Base-by-base conservation (phyloP, 202 grass and related monocot genomes). In the Bolboschoenoplectus hybrid region DNA sequence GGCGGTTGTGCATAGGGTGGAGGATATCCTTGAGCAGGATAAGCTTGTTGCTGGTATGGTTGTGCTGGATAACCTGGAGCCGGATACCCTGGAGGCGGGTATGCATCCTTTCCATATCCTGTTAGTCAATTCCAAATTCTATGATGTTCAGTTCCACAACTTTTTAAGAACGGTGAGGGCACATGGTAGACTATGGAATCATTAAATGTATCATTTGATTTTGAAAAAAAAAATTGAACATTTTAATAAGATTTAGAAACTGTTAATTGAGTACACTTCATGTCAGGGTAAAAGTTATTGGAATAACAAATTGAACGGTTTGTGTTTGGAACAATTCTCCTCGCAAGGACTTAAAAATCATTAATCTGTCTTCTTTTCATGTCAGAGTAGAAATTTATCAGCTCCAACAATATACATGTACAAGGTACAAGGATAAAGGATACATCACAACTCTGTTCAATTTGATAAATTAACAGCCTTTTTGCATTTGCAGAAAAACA, bases 11-110 rank as follows among this genome's bases (percentile, higher is more conserved):
- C 85, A 85, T 97, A 94, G 71, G 55, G 95, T 53, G 92, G 92
- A 56, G 94, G 94, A 84, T 94, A 97, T 2, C 91, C 91, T 86
- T 91, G 93, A 86, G 80, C 84, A 12, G 89, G 87, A 82, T 94
- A 94, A 9, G 74, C 94, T 11, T 85, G 87, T 19, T 65, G 89
- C 0, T 86, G 89, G 72, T 95, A 95, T 0, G 71, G 81, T 86
- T 87, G 87, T 51, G 11, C 74, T 36, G 67, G 86, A 11, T 88
- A 88, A 11, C 86, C 77, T 41, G 86, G 89, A 13, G 83, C 84
- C 0, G 91, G 88, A 69, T 94, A 94, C 19, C 92, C 92, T 56
- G 73, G 86, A 40, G 92, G 92, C 0, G 92, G 92, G 71, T 94
- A 94, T 2, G 43, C 68, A 35, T 88, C 86, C 81, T 88, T 88